A percentile compares a stretch with the other conserved stretches of the same genome.
Conservation (phyloP, 192 early-diverging fungal genomes). For the Lunasporangiospora selenospora region DNA sequence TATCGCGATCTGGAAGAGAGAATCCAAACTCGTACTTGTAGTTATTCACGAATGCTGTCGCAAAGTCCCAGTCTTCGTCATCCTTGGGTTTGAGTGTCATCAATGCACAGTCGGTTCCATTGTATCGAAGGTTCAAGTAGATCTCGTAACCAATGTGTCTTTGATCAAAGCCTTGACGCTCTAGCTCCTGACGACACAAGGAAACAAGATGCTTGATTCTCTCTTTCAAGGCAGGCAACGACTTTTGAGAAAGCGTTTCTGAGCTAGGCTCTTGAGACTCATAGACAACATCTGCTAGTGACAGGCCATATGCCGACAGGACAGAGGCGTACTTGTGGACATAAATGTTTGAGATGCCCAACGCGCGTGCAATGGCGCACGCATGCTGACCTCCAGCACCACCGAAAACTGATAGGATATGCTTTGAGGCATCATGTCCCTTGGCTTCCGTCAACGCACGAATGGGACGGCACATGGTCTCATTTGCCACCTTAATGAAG, state of each 20-base stretch:
- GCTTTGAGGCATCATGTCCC: conserved; percentile 85
- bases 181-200: conserved; percentile 59
- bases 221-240: conserved; percentile 53
- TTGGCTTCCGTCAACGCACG: conserved; percentile 91
- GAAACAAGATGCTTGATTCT: conserved; percentile 58
- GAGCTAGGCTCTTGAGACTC: conserved; percentile 88
- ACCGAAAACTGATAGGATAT: conserved; percentile 92
- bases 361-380: conserved; percentile 85
- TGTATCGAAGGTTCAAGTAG: conserved; percentile 90
- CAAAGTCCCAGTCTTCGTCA: conserved; percentile 68
- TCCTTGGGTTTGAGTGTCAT: conserved; percentile 80
- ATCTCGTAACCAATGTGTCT: conserved; percentile 63
- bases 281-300: conserved; percentile 90
- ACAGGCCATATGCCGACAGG: conserved; percentile 92
- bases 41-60: conserved; percentile 67
- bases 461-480: conserved; percentile 96
- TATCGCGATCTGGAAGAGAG: conserved; percentile 76
- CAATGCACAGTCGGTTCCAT: conserved; percentile 91
- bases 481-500: conserved; percentile 95
- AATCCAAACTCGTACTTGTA: conserved; percentile 98
- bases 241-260: conserved; percentile 47
- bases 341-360: conserved; percentile 87
- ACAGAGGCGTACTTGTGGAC: conserved; percentile 92
- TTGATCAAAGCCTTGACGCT: conserved; percentile 72
- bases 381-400: conserved; percentile 98